Evolutionary conservation across 106 monocot species (phyloP), one percentile per base, ranked within the genome.

Genomic region (Dendrobium huoshanense): DNA sequence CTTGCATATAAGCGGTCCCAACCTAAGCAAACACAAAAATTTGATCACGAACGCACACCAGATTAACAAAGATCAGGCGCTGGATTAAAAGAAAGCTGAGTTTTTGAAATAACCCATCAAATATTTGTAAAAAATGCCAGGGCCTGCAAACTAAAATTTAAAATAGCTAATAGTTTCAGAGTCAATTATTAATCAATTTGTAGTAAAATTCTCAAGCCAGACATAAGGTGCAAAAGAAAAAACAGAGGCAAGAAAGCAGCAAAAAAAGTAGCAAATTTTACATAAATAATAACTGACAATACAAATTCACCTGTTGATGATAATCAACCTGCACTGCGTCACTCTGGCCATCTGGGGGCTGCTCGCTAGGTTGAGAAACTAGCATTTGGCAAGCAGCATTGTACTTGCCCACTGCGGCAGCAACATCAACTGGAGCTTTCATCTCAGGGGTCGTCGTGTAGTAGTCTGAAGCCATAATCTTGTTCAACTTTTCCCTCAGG

Each of bases 401-500:
- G 76, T 87, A 95, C 77, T 85, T 90, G 59, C 81, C 93, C 61
- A 94, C 92, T 0, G 87, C 97, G 0, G 91, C 97, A 15, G 97
- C 94, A n/a, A 98, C 82, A 79, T 98, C 97, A 16, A 85, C 89
- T 0, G 91, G 86, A 2, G 85, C 91, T 72, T 92, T 96, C 79
- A 97, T 83, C 81, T 94, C 90, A 0, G 97, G 92, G 2, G 90
- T 91, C 13, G 87, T 85, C 0, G 92, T 94, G 64, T 84, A 86
- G 81, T 90, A 98, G 24, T 94, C 94, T 18, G 92, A 94, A 1
- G 86, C 85, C 85, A 92, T 79, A 31, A 98, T 98, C 88, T 88
- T 94, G 43, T 91, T 89, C 75, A 98, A 67, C 68, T 87, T 91
- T 22, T 89, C 97, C 85, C 92, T 90, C 83, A 94, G 77, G 24